phyloP scores from a whole-genome alignment of 306 rosid species.

The Canavalia ensiformis region DNA sequence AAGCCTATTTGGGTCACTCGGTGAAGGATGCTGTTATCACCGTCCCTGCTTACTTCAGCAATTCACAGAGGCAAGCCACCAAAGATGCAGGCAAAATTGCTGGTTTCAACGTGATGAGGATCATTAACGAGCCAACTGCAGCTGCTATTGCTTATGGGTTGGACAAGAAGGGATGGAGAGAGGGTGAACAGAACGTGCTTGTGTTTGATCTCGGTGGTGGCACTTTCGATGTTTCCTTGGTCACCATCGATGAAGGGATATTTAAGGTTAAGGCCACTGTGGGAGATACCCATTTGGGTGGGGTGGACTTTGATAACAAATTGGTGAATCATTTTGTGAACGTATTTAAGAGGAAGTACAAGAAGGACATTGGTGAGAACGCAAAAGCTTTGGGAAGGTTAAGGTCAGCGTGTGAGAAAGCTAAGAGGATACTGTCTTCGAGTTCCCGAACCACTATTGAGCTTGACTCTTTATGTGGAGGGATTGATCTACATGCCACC shows the following conservation, averaged over 20 bases:
- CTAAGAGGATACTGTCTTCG: conserved; percentile 56
- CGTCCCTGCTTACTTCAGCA: conserved; percentile 60
- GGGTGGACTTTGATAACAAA: conserved; percentile 55
- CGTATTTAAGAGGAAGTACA: conserved; percentile 44
- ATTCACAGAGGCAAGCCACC: conserved; percentile 58
- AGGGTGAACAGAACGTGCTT: conserved; percentile 54
- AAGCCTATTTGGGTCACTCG: conserved; percentile 31
- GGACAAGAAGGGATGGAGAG: conserved; percentile 48
- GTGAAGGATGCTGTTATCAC: conserved; percentile 54
- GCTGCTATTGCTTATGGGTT: conserved; percentile 62
- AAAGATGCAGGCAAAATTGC: conserved; percentile 58
- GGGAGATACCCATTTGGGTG: conserved; percentile 56
- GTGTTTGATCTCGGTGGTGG: conserved; percentile 65
- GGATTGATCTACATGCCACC: conserved; percentile 41
- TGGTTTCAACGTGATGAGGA: conserved; percentile 54
- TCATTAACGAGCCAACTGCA: conserved; percentile 60
- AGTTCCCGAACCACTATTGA: conserved; percentile 46
- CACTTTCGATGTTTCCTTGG: conserved; percentile 56
- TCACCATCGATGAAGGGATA: conserved; percentile 55
- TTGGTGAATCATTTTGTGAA: conserved; percentile 44
- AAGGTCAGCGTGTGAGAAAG: conserved; percentile 55
- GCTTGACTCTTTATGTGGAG: conserved; percentile 51
- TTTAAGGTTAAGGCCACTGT: conserved; percentile 55
- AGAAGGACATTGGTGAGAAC: conserved; percentile 41
- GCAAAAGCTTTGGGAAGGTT: conserved; percentile 49